Conservation (phyloP, 257 asterid genomes). For the Echites panduratus region DNA sequence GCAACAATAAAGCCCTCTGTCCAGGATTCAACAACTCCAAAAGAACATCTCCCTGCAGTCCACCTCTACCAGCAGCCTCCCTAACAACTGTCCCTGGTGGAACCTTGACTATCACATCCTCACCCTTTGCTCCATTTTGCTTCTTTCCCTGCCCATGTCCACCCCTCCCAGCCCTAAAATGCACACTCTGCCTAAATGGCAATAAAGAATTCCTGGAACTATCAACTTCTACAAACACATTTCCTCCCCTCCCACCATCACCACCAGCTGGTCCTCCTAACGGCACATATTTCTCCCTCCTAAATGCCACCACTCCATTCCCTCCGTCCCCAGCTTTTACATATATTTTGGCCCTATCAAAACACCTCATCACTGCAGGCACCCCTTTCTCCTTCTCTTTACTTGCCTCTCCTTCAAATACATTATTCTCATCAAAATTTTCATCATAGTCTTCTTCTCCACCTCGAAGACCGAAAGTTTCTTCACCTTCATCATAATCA, state of each 20-base stretch:
- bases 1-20: slow-evolving; percentile 70
- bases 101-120: slow-evolving; percentile 69
- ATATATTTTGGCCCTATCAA: slow-evolving; percentile 73
- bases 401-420: slow-evolving; percentile 37
- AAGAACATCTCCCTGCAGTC: slow-evolving; percentile 37
- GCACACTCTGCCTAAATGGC: slow-evolving; percentile 75
- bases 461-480: slow-evolving; percentile 16
- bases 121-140: slow-evolving; percentile 75
- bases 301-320: slow-evolving; percentile 84
- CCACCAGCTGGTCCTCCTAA: slow-evolving; percentile 97
- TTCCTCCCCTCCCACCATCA: slow-evolving; percentile 98
- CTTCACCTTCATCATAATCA: slow-evolving; percentile 27
- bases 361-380: slow-evolving; percentile 97
- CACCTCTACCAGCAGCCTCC: slow-evolving; percentile 48
- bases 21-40: slow-evolving; percentile 77
- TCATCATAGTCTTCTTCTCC: slow-evolving; percentile 19
- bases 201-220: slow-evolving; percentile 74
- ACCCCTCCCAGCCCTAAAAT: slow-evolving; percentile 88
- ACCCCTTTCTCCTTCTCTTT: slow-evolving; percentile 86
- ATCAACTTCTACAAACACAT: slow-evolving; percentile 73
- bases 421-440: slow-evolving; percentile 16
- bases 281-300: slow-evolving; percentile 93
- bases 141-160: slow-evolving; percentile 79
- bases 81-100: slow-evolving; percentile 90
- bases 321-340: slow-evolving; percentile 96